Base-by-base conservation (phyloP, 2,329 filamentous ascomycete genomes). In the Colletotrichum horii region DNA sequence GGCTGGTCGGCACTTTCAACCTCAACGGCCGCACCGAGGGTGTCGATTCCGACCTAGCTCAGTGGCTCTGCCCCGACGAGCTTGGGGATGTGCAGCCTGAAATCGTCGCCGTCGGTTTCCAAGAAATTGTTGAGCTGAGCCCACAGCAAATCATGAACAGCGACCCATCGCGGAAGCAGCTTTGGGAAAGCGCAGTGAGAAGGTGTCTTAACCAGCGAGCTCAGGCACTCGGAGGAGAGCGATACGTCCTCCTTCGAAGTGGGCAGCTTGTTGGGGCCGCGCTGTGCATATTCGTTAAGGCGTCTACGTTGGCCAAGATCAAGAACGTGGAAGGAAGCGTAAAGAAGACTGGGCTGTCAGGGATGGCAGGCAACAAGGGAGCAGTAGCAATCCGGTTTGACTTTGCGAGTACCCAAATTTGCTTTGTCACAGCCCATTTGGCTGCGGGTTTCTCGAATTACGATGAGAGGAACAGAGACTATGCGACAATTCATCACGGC, bases 101-200 rank as follows among this genome's bases (percentile, higher is more conserved):
- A 74, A 94, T 99, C 48, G 93, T 98, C 67, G 96, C 94, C 9
- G 93, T 98, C 19, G 97, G 95, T 0, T 98, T 99, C 80, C 97
- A 99, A 82, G 97, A 99, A 84, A 98, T 99, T 77, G 97, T 99
- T n/a, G 95, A 98, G 81, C 88, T 99, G 62, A 98, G 95, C 80
- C 97, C 97, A 19, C 96, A 98, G 83, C 97, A 99, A 81, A 98
- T 99, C 81, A 98, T 99, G 96, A 98, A 97, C 78, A 98, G 96
- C 76, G 96, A 99, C 82, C 97, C 97, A 2, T 92, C 93, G 4
- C 91, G 95, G 70, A 95, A 96, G 78, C 93, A 95, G 77, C 87
- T 93, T 24, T 99, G 97, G 97, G 97, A 99, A 83, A 87, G 89
- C 69, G 93, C 94, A 6, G 96, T 98, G 28, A 93, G 93, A 78